These are phyloP conservation scores for Aegilops bicornis DNA, from an alignment of 176 grass and related monocot species.

Conservation along the genomic window DNA sequence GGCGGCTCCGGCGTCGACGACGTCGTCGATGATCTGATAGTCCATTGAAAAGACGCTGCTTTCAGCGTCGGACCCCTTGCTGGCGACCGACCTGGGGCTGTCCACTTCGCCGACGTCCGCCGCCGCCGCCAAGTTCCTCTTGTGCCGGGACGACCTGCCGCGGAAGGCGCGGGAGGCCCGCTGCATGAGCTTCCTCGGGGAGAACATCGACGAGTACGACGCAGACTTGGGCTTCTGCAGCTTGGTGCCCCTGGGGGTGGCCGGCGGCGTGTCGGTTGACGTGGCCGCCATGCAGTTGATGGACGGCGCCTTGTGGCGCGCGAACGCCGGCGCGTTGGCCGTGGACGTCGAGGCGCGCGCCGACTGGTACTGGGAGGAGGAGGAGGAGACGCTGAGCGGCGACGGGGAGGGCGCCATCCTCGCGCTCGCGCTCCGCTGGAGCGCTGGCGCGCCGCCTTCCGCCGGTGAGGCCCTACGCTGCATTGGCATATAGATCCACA, in stretches of 20 bases:
- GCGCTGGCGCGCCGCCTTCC: background rate
- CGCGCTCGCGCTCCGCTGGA: conserved; percentile 31
- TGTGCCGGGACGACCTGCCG: conserved; percentile 32
- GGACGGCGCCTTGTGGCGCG: conserved; percentile 11
- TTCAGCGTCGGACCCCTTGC: background rate
- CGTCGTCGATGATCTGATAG: background rate
- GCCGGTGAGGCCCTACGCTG: conserved; percentile 11
- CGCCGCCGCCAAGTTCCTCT: background rate
- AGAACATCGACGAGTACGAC: conserved; percentile 23
- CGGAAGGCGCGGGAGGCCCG: conserved; percentile 42
- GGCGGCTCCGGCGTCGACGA: background rate
- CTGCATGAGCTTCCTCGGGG: conserved; percentile 48
- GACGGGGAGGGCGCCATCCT: background rate
- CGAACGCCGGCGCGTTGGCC: background rate
- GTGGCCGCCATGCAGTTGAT: conserved; percentile 5
- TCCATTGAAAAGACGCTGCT: background rate
- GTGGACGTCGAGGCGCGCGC: background rate
- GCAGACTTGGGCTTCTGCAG: background rate
- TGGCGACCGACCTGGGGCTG: background rate
- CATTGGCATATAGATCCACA: background rate
- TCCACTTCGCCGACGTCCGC: background rate
- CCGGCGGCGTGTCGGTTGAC: conserved; percentile 27
- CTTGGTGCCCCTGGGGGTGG: conserved; percentile 13
- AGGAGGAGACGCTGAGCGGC: conserved; percentile 10
- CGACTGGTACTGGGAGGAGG: background rate